Evolutionary conservation across 495 filamentous ascomycete species (phyloP).

Genomic region (Filosporella fistucella): DNA sequence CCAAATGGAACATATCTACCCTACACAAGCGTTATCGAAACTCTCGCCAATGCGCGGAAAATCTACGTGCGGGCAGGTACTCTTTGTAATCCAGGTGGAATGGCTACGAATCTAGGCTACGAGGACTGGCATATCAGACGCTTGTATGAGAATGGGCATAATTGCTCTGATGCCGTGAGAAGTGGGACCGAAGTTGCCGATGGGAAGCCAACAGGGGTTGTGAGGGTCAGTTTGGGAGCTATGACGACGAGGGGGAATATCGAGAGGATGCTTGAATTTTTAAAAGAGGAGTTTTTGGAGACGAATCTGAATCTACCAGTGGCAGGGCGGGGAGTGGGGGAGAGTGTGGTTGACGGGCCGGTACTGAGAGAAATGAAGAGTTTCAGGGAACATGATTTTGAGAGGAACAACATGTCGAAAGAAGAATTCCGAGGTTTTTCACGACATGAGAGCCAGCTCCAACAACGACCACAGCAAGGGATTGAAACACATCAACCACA

Average conservation of each 20-base stretch:
- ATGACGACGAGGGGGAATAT: slow-evolving; percentile 81
- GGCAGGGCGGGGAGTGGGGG: neutral
- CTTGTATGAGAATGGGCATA: slow-evolving; percentile 71
- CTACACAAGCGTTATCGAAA: slow-evolving; percentile 73
- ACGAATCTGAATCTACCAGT: neutral
- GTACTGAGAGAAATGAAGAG: neutral
- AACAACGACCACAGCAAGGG: neutral
- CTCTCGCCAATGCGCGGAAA: slow-evolving; percentile 66
- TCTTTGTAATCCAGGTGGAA: slow-evolving; percentile 85
- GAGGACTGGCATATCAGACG: slow-evolving; percentile 69
- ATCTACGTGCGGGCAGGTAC: slow-evolving; percentile 81
- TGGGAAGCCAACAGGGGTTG: slow-evolving; percentile 81
- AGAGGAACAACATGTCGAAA: neutral
- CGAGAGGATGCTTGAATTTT: slow-evolving; percentile 58
- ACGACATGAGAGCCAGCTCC: neutral
- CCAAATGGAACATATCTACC: slow-evolving; percentile 64
- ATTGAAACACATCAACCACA: too few relatives aligned
- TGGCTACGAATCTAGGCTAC: slow-evolving; percentile 61
- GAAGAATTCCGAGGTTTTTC: neutral
- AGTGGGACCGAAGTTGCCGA: slow-evolving; percentile 63
- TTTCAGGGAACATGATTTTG: neutral
- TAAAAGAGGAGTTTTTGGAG: slow-evolving; percentile 46
- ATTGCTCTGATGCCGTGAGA: slow-evolving; percentile 61
- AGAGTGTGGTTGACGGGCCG: neutral
- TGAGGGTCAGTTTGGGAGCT: slow-evolving; percentile 76